Percentiles rank a stretch among this genome's conserved stretches.
Evolutionary conservation across 371 early-diverging fungal genomes (phyloP).

Genomic region (Conidiobolus incongruus): DNA sequence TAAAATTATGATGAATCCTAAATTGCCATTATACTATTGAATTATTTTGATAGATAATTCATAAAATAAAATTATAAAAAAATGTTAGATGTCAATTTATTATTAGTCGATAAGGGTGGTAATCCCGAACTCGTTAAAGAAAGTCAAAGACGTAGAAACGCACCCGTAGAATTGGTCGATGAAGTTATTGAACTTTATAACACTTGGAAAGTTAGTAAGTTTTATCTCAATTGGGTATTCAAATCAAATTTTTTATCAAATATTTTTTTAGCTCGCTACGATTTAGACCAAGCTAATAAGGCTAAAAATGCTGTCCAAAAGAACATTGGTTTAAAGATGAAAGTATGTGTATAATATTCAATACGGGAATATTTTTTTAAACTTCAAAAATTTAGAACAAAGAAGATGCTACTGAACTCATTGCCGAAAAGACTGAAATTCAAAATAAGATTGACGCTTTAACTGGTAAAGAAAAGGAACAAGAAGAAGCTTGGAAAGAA

Average conservation of each 20-base stretch:
- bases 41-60: no score
- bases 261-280: conserved; percentile 41
- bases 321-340: conserved; percentile 72
- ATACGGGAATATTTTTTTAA: neutral
- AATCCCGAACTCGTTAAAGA: conserved; percentile 82
- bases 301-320: conserved; percentile 79
- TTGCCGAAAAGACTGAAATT: conserved; percentile 45
- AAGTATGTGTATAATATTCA: conserved; percentile 14
- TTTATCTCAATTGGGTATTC: no score
- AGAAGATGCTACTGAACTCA: conserved; percentile 61
- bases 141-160: conserved; percentile 82
- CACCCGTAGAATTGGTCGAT: conserved; percentile 67
- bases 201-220: conserved; percentile 76
- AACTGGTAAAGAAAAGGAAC: conserved; percentile 40
- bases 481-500: conserved; percentile 35
- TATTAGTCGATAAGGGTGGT: conserved; percentile 83
- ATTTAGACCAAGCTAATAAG: conserved; percentile 76
- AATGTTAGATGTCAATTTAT: conserved; percentile 79
- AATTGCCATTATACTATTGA: no score
- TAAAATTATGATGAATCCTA: no score
- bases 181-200: conserved; percentile 77
- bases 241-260: neutral
- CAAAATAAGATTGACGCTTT: conserved; percentile 47
- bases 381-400: conserved; percentile 21
- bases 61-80: neutral